Conservation (phyloP, 2,329 filamentous ascomycete species). For the Apiospora aurea region DNA sequence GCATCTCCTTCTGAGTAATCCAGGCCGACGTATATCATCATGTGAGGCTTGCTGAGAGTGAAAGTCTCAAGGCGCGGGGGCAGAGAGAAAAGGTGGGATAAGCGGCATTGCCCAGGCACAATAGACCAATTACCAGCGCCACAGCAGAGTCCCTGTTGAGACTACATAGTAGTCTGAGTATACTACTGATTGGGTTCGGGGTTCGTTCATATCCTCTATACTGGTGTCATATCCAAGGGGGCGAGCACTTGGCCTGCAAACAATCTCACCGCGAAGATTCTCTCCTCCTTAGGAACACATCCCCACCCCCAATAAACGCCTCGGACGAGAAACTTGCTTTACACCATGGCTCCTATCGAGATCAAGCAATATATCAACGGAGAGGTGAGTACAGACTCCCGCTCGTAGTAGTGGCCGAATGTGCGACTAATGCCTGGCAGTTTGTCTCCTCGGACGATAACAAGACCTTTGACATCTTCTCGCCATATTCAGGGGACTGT, state of each 20-base stretch:
- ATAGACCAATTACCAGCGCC: background rate
- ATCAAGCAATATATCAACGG: slow-evolving; percentile 32
- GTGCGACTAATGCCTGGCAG: slow-evolving; percentile 2
- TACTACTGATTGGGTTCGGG: background rate
- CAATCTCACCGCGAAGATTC: background rate
- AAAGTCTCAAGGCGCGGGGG: background rate
- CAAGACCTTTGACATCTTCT: slow-evolving; percentile 31
- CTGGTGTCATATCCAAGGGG: background rate
- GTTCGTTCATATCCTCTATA: background rate
- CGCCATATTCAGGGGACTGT: slow-evolving; percentile 31
- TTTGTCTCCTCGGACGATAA: slow-evolving; percentile 29
- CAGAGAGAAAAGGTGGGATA: no score
- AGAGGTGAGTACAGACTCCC: slow-evolving; percentile 26
- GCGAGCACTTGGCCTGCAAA: no score
- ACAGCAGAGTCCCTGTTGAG: background rate
- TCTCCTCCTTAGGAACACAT: background rate
- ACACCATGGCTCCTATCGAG: slow-evolving; percentile 28
- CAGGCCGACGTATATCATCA: background rate
- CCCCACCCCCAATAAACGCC: background rate
- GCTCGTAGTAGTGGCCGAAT: background rate
- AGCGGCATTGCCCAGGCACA: background rate
- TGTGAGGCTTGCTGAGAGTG: background rate
- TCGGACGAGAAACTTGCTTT: background rate
- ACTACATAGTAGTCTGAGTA: background rate
- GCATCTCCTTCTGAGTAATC: background rate